A percentile compares a stretch with the other conserved stretches of the same genome.
phyloP scores from a whole-genome alignment of 148 eudicot species.

The Euryodendron excelsum region DNA sequence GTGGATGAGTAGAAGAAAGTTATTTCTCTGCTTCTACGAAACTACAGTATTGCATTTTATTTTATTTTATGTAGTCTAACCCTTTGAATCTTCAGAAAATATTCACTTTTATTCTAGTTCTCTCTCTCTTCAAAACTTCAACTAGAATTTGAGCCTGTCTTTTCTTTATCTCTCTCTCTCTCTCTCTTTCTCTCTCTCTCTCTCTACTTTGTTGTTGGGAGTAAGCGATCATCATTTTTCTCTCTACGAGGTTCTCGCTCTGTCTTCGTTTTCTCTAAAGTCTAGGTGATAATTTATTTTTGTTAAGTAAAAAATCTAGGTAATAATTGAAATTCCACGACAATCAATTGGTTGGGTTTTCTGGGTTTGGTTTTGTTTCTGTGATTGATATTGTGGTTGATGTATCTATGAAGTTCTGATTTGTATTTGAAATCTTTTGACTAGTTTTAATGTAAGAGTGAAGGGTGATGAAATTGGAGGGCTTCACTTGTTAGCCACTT shows the following conservation, averaged over 20 bases:
- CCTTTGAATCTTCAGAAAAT: constrained; percentile 7
- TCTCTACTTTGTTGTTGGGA: not conserved
- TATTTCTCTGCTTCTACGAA: constrained; percentile 48
- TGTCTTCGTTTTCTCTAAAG: not conserved
- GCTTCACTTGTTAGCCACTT: not conserved
- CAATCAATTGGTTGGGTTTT: constrained; percentile 1
- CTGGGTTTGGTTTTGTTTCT: not conserved
- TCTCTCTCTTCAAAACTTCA: not conserved
- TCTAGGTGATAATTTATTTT: not conserved
- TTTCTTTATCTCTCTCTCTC: constrained; percentile 12
- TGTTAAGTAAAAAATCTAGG: too few relatives aligned
- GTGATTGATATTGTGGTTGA: not conserved
- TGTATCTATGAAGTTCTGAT: not conserved
- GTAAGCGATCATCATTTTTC: not conserved
- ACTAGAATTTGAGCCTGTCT: constrained; percentile 8
- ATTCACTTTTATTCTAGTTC: not conserved
- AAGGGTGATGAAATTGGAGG: not conserved
- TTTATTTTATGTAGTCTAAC: not conserved
- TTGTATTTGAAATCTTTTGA: not conserved
- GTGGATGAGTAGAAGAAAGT: constrained; percentile 52
- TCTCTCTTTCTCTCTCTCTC: not conserved
- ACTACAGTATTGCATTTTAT: constrained; percentile 16
- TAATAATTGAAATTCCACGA: not conserved
- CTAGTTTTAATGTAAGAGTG: not conserved
- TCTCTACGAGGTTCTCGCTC: not conserved